Conservation (phyloP, 352 stramenopile genomes). For the Phytophthora melonis region DNA sequence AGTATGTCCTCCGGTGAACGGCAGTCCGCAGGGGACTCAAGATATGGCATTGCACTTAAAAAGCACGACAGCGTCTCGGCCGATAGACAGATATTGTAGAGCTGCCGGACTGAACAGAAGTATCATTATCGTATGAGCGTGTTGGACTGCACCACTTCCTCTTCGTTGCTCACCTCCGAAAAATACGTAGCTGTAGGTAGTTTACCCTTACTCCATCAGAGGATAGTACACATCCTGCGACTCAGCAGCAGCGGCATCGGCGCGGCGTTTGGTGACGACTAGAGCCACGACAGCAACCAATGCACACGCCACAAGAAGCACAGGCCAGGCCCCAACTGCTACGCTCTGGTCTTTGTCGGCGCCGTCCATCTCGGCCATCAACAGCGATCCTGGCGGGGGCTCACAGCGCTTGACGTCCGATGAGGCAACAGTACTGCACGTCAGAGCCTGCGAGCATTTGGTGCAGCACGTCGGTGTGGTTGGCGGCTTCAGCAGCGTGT, state of each 20-base stretch:
- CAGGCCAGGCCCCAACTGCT: neutral
- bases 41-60: too few relatives aligned
- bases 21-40: neutral
- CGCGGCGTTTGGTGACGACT: neutral
- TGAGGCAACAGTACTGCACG: neutral
- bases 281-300: neutral
- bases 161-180: too few relatives aligned
- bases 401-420: constrained; percentile 18
- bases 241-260: neutral
- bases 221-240: neutral
- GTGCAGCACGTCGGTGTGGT: constrained; percentile 11
- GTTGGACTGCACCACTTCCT: too few relatives aligned
- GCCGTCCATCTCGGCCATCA: neutral
- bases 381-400: neutral
- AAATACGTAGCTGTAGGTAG: neutral
- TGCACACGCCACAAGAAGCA: neutral
- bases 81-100: too few relatives aligned
- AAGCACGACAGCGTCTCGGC: too few relatives aligned
- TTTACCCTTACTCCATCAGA: neutral
- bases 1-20: too few relatives aligned
- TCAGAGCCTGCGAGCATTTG: constrained; percentile 10
- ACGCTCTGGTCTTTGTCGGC: neutral
- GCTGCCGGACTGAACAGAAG: too few relatives aligned
- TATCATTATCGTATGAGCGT: too few relatives aligned
- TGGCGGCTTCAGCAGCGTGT: constrained; percentile 10